These are phyloP conservation scores for Xylaria multiplex DNA, from an alignment of 2,329 filamentous ascomycete species.

Conservation along the genomic window DNA sequence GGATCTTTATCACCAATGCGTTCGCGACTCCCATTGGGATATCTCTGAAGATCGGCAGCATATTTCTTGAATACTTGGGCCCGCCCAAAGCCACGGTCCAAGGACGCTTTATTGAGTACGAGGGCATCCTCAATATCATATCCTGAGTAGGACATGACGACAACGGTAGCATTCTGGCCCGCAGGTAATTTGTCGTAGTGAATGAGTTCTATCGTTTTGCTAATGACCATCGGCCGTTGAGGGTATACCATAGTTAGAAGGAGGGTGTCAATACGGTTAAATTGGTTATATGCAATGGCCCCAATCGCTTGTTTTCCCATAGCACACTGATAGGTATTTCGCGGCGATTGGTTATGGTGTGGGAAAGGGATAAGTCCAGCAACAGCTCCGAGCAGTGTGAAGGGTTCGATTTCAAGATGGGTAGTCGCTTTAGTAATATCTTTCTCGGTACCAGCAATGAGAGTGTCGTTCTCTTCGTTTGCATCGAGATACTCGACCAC, in stretches of 20 bases:
- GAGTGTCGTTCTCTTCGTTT: conserved; percentile 97
- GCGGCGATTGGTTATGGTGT: conserved; percentile 97
- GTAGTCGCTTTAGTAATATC: conserved; percentile 87
- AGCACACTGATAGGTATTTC: conserved; percentile 99
- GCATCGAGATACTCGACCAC: conserved; percentile 97
- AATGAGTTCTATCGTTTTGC: conserved; percentile 93
- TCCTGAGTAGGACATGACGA: conserved; percentile 98
- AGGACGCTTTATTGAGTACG: conserved; percentile 94
- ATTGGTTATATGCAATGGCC: conserved; percentile 97
- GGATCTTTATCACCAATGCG: conserved; percentile 74
- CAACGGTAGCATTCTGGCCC: conserved; percentile 95
- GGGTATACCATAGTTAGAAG: conserved; percentile 98
- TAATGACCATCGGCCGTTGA: conserved; percentile 97
- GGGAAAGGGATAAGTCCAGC: conserved; percentile 97
- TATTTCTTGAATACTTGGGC: conserved; percentile 99
- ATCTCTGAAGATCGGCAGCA: conserved; percentile 84
- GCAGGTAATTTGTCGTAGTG: conserved; percentile 98
- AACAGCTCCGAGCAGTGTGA: conserved; percentile 94
- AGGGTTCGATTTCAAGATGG: conserved; percentile 97
- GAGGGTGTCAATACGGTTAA: conserved; percentile 94
- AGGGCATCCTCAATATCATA: conserved; percentile 99
- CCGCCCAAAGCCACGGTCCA: conserved; percentile 92
- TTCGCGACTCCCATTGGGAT: conserved; percentile 80
- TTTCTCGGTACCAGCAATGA: conserved; percentile 89
- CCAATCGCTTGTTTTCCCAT: conserved; percentile 99